phyloP scores from a whole-genome alignment of 2,329 filamentous ascomycete genomes.

The Pseudocercospora fuligena region DNA sequence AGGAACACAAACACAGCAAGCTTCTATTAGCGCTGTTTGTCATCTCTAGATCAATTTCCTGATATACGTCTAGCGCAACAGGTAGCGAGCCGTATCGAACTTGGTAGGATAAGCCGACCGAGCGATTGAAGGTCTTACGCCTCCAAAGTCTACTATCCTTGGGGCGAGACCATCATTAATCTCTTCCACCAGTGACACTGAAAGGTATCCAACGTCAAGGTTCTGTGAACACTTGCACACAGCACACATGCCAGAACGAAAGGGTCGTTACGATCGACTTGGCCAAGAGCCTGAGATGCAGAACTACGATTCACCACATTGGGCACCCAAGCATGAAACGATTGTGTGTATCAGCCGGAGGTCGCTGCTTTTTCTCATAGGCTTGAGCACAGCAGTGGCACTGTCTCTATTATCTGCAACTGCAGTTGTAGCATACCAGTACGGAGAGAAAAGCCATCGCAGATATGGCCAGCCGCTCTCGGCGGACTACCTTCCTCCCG shows the following conservation, averaged over 20 bases:
- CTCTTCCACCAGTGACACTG: neutral
- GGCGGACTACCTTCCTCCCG: neutral
- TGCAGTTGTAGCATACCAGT: neutral
- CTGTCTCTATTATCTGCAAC: neutral
- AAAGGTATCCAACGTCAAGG: neutral
- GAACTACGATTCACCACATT: neutral
- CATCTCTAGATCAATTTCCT: neutral
- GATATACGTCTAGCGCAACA: neutral
- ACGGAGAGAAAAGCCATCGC: neutral
- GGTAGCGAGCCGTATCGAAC: neutral
- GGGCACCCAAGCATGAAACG: neutral
- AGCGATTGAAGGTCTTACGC: neutral
- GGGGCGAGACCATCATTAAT: neutral
- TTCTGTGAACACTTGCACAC: neutral
- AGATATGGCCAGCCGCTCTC: neutral
- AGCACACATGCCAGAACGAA: neutral
- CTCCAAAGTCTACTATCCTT: neutral
- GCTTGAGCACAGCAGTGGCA: neutral
- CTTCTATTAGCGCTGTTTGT: neutral
- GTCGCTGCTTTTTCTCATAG: neutral
- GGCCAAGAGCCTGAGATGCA: neutral
- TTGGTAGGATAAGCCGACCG: neutral
- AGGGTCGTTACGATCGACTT: neutral
- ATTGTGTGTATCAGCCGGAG: neutral
- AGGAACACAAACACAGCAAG: neutral